Base-by-base conservation (phyloP, 176 grass and related monocot species). In the Zizania latifolia region DNA sequence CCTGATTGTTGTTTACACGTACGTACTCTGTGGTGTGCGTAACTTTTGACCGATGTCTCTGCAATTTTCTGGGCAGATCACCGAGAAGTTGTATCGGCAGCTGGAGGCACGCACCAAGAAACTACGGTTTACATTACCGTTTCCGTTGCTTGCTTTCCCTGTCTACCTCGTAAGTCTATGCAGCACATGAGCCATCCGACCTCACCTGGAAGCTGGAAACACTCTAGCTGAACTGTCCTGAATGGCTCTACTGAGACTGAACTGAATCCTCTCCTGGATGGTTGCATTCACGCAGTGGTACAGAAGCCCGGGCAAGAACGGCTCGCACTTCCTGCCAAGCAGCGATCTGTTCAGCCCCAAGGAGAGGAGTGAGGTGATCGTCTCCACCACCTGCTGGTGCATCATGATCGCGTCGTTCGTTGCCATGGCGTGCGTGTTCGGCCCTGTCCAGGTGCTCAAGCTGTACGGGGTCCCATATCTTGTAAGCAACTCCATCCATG, bases 321-420 rank as follows among this genome's bases (percentile, higher is more conserved):
- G 94, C 1, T 98, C 94, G 0, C 94, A 98, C 78, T 98, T 87
- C 56, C 72, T 78, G 19, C 94, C 94, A 0, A 79, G 81, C 85
- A 98, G 94, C 50, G 71, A 73, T 16, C 78, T 98, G 78, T 98
- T 98, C 38, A 74, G 11, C 50, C 78, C 88, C 22, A 85, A 75
- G 45, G 94, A 97, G 66, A 83, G 58, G 38, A 24, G 17, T 12
- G 88, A 93, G 9, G 71, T 97, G 13, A 24, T 89, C 35, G 11
- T 90, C 1, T 98, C 94, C 1, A 91, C 88, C 71, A 62, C 81
- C 21, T 98, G 91, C 74, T 98, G 94, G 88, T 76, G 43, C 75
- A 39, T 77, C 29, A 89, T 88, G 88, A 44, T 92, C 3, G 62
- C 56, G 12, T 57, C 87, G 66, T 88, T 98, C 70, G 2, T 86